Conservation (phyloP, 2,329 filamentous ascomycete species). For the Ophiostoma triangulosporum region DNA sequence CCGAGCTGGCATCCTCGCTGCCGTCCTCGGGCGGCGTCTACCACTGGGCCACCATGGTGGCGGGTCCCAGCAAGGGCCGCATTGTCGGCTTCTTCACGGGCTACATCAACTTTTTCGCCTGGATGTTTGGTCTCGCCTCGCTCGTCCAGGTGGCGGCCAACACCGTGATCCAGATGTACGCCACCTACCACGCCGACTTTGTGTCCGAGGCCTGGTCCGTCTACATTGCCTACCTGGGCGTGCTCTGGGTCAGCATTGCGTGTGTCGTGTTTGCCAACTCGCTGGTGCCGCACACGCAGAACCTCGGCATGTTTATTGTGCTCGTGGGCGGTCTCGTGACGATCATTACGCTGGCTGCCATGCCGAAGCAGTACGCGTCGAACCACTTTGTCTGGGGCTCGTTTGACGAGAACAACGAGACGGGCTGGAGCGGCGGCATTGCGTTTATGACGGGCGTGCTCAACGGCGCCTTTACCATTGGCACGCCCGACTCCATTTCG, state of each 20-base stretch:
- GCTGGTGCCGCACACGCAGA: slow-evolving; percentile 38
- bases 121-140: slow-evolving; percentile 49
- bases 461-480: slow-evolving; percentile 51
- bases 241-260: slow-evolving; percentile 38
- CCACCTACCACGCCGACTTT: slow-evolving; percentile 42
- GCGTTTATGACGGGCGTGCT: slow-evolving; percentile 52
- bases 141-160: slow-evolving; percentile 46
- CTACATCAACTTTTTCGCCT: slow-evolving; percentile 43
- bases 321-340: slow-evolving; percentile 37
- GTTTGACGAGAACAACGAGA: slow-evolving; percentile 33
- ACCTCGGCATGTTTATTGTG: slow-evolving; percentile 41
- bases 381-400: slow-evolving; percentile 40
- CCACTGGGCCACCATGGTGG: slow-evolving; percentile 46
- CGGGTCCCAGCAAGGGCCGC: slow-evolving; percentile 39
- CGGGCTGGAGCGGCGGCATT: slow-evolving; percentile 43
- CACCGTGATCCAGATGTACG: slow-evolving; percentile 47
- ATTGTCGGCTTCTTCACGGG: slow-evolving; percentile 34
- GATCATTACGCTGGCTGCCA: slow-evolving; percentile 36
- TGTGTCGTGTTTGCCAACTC: slow-evolving; percentile 44
- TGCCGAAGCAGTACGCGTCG: slow-evolving; percentile 38
- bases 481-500: slow-evolving; percentile 49
- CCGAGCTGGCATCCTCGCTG: slow-evolving; percentile 44
- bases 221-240: slow-evolving; percentile 42
- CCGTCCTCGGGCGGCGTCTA: slow-evolving; percentile 46
- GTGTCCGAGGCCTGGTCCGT: slow-evolving; percentile 41